Conservation (phyloP, 306 rosid species). For the Argentina anserina region DNA sequence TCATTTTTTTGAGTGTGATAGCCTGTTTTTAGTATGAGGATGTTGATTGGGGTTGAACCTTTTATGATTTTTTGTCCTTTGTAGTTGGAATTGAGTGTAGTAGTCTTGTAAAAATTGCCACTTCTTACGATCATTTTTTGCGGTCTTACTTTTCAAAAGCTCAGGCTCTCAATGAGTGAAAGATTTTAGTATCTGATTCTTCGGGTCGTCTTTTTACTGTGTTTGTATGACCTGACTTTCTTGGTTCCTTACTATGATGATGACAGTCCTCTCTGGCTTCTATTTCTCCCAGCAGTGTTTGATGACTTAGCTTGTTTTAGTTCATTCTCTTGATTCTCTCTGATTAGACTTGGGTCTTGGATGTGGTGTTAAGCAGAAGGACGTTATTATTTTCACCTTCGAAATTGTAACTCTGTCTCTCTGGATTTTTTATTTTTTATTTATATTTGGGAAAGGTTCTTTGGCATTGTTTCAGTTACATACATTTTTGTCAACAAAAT, state of each 20-base stretch:
- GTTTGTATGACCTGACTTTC: neutral
- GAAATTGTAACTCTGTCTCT: neutral
- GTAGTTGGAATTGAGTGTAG: neutral
- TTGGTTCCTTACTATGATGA: neutral
- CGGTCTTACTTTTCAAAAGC: neutral
- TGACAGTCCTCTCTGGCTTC: neutral
- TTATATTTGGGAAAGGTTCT: neutral
- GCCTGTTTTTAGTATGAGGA: slow-evolving; percentile 32
- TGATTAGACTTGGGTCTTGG: neutral
- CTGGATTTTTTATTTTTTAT: too few species aligned
- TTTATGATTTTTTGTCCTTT: slow-evolving; percentile 1
- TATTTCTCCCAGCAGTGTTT: neutral
- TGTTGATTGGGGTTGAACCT: slow-evolving; percentile 6
- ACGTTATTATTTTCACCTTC: neutral
- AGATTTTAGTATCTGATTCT: too few species aligned
- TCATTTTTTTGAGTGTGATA: slow-evolving; percentile 33
- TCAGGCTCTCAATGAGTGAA: neutral
- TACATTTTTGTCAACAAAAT: neutral
- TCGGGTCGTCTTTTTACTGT: neutral
- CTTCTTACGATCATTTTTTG: slow-evolving; percentile 1
- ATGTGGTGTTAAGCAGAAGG: neutral
- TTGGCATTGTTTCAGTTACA: neutral
- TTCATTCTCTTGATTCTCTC: neutral
- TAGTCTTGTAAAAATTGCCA: slow-evolving; percentile 9
- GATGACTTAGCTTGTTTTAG: neutral